Base-by-base conservation (phyloP, 805 yeast genomes). In the Wickerhamiella australiensis region DNA sequence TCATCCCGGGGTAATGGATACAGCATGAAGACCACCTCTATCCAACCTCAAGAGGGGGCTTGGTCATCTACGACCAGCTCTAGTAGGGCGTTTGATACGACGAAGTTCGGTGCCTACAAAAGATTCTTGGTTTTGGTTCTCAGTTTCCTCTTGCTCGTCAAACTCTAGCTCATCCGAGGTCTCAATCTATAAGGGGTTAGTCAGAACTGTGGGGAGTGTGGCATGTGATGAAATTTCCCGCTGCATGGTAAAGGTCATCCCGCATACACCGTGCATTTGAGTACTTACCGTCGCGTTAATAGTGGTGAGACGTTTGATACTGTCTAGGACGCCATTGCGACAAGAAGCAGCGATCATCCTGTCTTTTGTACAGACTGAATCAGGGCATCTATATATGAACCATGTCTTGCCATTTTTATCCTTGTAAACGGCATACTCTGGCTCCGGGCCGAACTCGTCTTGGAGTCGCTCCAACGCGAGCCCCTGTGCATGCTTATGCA, bases 281-380 rank as follows among this genome's bases (percentile, higher is more conserved):
- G 17, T 18, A 46, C 58, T 47, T 50, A 57, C 61, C 53, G 51
- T 49, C 25, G 50, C 51, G 42, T 52, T 54, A n/a, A 59, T 45
- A n/a, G 22, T 5, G 12, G 22, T 35, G 2, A 43, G n/a, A 22
- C 42, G 41, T 50, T 59, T 56, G 22, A 65, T 57, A 33, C 50
- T 56, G 20, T 56, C 56, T 22, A 63, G 49, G n/a, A 68, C 57
- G 5, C 65, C 56, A 37, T 57, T 56, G 22, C 71, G 82, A 53
- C 81, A 82, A 2, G 95, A 76, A 1, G 98, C 97, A 60, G 87
- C 86, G 46, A 87, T 64, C 96, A 90, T 90, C 58, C 97, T 75
- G 47, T 87, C 92, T 64, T 81, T 83, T 37, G 92, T 92, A 65
- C 79, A 80, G 40, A 95, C 81, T 1, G 88, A 87, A 0, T 94